phyloP scores from a whole-genome alignment of 2,329 filamentous ascomycete species.

The Cladophialophora exuberans region DNA sequence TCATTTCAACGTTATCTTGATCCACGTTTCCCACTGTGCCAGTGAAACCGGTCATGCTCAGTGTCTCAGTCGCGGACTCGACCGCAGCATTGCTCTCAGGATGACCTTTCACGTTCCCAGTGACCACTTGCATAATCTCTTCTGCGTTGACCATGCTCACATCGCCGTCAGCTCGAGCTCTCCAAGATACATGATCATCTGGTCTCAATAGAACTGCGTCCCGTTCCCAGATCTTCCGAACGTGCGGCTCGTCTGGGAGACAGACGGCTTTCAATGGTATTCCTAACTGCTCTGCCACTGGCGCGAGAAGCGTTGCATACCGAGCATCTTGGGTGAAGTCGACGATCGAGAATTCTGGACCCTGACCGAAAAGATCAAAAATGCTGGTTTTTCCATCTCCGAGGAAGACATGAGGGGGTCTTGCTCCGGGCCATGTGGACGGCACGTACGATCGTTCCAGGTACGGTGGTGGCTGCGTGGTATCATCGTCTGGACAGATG shows the following conservation, averaged over 20 bases:
- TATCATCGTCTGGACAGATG: slow-evolving; percentile 23
- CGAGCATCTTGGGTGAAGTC: slow-evolving; percentile 24
- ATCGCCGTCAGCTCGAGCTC: background rate
- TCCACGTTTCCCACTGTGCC: slow-evolving; percentile 15
- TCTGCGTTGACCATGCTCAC: background rate
- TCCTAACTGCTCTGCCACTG: slow-evolving; percentile 2
- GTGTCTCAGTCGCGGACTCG: background rate
- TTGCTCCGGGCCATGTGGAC: slow-evolving; percentile 37
- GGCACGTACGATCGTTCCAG: too few species aligned
- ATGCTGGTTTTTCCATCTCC: slow-evolving; percentile 34
- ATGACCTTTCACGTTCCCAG: background rate
- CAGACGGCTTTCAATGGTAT: background rate
- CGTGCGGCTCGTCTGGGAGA: slow-evolving; percentile 1
- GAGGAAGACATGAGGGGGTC: slow-evolving; percentile 40
- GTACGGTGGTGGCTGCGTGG: slow-evolving; percentile 19
- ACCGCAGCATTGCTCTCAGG: background rate
- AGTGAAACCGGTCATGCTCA: slow-evolving; percentile 4
- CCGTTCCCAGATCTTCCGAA: background rate
- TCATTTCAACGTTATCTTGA: slow-evolving; percentile 4
- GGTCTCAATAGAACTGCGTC: slow-evolving; percentile 8
- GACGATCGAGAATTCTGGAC: slow-evolving; percentile 12
- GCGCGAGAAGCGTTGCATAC: slow-evolving; percentile 1
- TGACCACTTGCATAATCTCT: background rate
- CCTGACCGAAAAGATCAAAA: slow-evolving; percentile 33
- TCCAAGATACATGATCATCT: slow-evolving; percentile 3